Conservation (phyloP, 2,329 filamentous ascomycete genomes). For the Neurospora sp. region DNA sequence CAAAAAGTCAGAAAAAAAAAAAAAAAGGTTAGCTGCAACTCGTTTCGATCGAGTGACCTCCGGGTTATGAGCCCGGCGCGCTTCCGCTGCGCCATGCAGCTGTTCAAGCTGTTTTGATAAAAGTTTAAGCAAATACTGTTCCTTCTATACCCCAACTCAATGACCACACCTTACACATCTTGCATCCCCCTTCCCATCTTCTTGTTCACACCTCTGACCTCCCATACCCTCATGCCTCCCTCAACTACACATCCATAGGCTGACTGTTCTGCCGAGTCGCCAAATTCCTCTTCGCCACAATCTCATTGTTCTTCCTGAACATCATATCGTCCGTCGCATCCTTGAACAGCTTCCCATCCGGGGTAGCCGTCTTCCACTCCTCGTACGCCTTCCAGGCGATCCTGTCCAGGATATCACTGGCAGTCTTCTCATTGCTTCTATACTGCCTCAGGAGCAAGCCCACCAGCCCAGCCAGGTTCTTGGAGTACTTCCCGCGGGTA, state of each 20-base stretch:
- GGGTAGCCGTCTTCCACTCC: conserved; percentile 22
- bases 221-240: neutral
- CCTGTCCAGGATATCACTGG: conserved; percentile 7
- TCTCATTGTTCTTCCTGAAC: conserved; percentile 11
- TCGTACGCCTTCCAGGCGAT: conserved; percentile 14
- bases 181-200: neutral
- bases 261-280: neutral
- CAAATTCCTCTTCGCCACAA: neutral
- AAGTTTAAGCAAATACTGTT: neutral
- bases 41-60: conserved; percentile 22
- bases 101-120: neutral
- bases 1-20: conserved; percentile 2
- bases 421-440: conserved; percentile 2
- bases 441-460: conserved; percentile 7
- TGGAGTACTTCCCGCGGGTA: conserved; percentile 12
- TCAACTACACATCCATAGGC: neutral
- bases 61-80: conserved; percentile 25
- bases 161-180: neutral
- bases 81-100: conserved; percentile 20
- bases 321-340: conserved; percentile 23
- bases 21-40: conserved; percentile 17
- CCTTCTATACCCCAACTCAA: neutral
- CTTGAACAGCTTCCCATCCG: conserved; percentile 22
- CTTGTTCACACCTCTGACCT: neutral
- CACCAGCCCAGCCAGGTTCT: conserved; percentile 19